Evolutionary conservation across 768 basidiomycete genomes (phyloP).

Genomic region (Podaxis sp.): DNA sequence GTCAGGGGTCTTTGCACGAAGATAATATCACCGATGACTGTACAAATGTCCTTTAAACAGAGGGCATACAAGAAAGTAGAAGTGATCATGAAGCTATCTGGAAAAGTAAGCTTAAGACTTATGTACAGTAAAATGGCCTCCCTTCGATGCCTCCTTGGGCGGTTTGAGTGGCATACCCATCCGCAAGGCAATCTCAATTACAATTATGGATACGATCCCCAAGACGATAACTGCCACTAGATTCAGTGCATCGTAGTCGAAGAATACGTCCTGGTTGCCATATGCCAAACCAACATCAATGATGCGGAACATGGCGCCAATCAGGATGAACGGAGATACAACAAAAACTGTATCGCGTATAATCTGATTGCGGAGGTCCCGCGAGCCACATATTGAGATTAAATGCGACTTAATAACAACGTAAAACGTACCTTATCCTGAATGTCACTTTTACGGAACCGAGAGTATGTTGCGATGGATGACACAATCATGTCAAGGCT

Average conservation of each 20-base stretch:
- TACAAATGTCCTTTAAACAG: no score
- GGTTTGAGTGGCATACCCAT: conserved; percentile 1
- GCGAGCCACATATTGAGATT: neutral
- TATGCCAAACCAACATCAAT: neutral
- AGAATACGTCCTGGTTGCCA: neutral
- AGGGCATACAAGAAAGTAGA: no score
- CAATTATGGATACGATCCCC: neutral
- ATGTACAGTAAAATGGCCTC: no score
- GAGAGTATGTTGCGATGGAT: neutral
- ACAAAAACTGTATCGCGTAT: neutral
- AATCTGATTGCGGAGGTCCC: neutral
- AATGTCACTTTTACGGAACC: neutral
- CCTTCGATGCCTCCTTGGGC: neutral
- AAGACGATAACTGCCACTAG: neutral
- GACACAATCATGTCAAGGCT: neutral
- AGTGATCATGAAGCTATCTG: no score
- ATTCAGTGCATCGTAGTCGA: neutral
- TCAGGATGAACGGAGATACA: neutral
- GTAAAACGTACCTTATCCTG: neutral
- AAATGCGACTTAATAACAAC: neutral
- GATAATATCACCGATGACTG: no score
- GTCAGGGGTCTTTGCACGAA: no score
- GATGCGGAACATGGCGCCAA: neutral
- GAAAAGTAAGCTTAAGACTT: no score
- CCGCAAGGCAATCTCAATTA: neutral